These are phyloP conservation scores for Russula sp. DNA, from an alignment of 768 basidiomycete species.

Conservation along the genomic window DNA sequence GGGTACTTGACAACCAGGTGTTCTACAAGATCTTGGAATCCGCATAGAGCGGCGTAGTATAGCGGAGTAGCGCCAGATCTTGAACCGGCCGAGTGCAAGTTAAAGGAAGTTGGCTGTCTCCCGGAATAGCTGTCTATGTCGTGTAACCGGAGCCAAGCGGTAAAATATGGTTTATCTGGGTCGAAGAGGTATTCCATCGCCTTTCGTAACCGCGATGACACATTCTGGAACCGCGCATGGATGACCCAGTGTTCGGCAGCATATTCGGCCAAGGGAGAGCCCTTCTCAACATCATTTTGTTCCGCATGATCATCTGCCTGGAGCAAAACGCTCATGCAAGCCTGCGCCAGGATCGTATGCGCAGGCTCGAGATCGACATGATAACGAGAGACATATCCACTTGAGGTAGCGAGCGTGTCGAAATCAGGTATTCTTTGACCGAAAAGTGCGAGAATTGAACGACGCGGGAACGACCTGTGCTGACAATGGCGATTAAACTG, in stretches of 20 bases:
- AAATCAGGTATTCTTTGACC: background rate
- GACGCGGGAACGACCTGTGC: background rate
- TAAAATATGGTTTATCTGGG: background rate
- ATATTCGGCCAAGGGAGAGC: background rate
- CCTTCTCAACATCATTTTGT: background rate
- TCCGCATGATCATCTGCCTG: background rate
- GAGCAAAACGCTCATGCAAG: background rate
- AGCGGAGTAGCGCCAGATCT: background rate
- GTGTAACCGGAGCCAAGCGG: background rate
- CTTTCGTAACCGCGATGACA: background rate
- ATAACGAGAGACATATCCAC: background rate
- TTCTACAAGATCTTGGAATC: background rate
- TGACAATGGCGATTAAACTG: background rate
- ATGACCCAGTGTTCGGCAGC: background rate
- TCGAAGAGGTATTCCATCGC: background rate
- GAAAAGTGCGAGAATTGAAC: background rate
- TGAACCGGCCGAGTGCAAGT: fast-evolving
- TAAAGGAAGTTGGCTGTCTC: background rate
- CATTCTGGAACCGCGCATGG: background rate
- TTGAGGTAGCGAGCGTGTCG: background rate
- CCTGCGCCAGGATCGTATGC: background rate
- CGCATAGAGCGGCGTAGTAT: background rate
- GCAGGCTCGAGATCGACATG: background rate
- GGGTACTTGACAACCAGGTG: background rate
- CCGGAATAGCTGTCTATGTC: background rate